Conservation (phyloP, 1,284 basidiomycete species). For the Paramarasmius palmivorus region DNA sequence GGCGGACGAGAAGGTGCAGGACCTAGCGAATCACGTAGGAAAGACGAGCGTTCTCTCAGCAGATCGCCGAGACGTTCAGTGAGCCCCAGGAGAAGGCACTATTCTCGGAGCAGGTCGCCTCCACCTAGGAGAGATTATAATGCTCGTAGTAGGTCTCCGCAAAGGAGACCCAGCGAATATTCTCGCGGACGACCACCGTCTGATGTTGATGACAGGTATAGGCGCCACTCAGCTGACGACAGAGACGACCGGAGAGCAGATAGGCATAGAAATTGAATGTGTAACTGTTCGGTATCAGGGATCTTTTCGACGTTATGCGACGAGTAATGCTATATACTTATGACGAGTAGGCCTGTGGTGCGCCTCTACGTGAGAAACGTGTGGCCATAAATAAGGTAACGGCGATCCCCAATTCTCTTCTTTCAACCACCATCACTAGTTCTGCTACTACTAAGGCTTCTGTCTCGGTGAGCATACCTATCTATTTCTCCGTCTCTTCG, state of each 20-base stretch:
- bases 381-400: too few relatives aligned
- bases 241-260: too few relatives aligned
- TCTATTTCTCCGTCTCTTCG: too few relatives aligned
- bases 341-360: not conserved
- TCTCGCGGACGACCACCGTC: not conserved
- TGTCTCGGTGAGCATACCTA: too few relatives aligned
- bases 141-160: not conserved
- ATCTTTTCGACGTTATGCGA: too few relatives aligned
- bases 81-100: slow-evolving; percentile 50
- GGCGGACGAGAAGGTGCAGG: slow-evolving; percentile 28
- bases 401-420: too few relatives aligned
- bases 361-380: too few relatives aligned
- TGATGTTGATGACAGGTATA: not conserved
- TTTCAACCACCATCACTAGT: too few relatives aligned
- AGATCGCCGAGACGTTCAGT: slow-evolving; percentile 28
- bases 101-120: slow-evolving; percentile 32
- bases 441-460: too few relatives aligned
- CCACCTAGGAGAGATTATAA: not conserved
- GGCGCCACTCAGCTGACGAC: too few relatives aligned
- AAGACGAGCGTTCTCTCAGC: slow-evolving; percentile 25
- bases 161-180: not conserved
- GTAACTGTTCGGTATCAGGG: too few relatives aligned
- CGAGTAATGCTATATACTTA: not conserved
- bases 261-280: too few relatives aligned
- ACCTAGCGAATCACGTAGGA: slow-evolving; percentile 19